Conservation (phyloP, 768 basidiomycete species). For the Rhizopogon rudus region DNA sequence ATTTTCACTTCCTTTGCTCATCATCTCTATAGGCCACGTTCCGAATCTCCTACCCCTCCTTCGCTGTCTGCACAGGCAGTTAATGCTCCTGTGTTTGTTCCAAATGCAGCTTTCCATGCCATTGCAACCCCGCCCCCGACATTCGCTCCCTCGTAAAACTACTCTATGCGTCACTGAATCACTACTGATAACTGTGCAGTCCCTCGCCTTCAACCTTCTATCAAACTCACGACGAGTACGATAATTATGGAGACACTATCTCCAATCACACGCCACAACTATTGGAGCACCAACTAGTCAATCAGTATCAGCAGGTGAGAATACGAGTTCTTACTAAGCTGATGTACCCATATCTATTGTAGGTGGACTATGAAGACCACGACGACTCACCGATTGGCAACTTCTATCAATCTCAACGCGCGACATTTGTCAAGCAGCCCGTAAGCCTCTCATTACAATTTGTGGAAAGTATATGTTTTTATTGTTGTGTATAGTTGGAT, state of each 20-base stretch:
- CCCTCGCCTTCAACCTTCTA: conserved; percentile 24
- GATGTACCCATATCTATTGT: conserved; percentile 9
- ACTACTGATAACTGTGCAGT: conserved; percentile 13
- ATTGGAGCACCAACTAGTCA: conserved; percentile 19
- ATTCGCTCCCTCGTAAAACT: conserved; percentile 24
- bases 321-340: conserved; percentile 7
- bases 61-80: conserved; percentile 59
- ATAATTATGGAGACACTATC: conserved; percentile 20
- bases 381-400: conserved; percentile 15
- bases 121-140: conserved; percentile 26
- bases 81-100: conserved; percentile 83
- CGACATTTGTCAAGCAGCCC: conserved; percentile 61
- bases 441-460: conserved; percentile 34
- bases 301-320: conserved; percentile 15
- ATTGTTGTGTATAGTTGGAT: conserved; percentile 53
- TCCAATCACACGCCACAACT: conserved; percentile 8
- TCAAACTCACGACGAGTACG: conserved; percentile 34
- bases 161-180: background rate
- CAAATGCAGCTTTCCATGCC: conserved; percentile 59
- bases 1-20: background rate
- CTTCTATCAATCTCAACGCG: conserved; percentile 38
- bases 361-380: conserved; percentile 28
- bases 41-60: conserved; percentile 40
- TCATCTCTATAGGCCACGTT: conserved; percentile 25
- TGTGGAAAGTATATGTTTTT: conserved; percentile 1